Percentiles rank a stretch among this genome's conserved stretches.
Evolutionary conservation across 2,329 filamentous ascomycete species (phyloP).

Genomic region (Colletotrichum sp.): DNA sequence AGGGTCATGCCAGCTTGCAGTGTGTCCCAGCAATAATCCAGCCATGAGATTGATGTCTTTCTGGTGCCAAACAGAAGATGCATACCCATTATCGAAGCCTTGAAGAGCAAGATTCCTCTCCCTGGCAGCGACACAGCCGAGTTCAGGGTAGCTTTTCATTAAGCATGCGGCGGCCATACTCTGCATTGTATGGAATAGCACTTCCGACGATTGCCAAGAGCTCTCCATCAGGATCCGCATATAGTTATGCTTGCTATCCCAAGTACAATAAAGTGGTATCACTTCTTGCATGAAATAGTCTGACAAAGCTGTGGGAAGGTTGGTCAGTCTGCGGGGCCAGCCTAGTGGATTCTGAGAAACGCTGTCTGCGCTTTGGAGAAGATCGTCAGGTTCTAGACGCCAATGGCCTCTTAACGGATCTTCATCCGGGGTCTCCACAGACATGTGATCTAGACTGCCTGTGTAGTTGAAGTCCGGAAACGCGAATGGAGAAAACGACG

Average conservation of each 20-base stretch:
- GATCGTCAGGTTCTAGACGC: rapidly evolving
- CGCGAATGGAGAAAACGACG: neutral
- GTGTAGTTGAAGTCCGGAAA: neutral
- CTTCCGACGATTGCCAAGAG: neutral
- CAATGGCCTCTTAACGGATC: neutral
- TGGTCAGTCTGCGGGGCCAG: neutral
- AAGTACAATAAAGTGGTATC: neutral
- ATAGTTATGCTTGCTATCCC: neutral
- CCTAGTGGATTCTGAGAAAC: neutral
- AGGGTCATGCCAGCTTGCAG: neutral
- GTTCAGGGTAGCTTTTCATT: neutral
- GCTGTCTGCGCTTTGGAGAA: neutral
- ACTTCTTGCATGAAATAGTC: neutral
- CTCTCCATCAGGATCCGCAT: neutral
- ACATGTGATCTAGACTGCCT: neutral
- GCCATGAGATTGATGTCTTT: neutral
- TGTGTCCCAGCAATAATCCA: neutral
- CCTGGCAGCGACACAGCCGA: neutral
- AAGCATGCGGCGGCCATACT: neutral
- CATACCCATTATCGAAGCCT: neutral
- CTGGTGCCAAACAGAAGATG: neutral
- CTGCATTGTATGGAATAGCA: neutral
- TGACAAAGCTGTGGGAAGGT: neutral
- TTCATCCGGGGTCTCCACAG: neutral
- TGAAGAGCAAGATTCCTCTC: neutral